Percentiles rank a stretch among this genome's conserved stretches.
These are phyloP conservation scores for Salix brachista DNA, from an alignment of 345 rosid genomes.

Conservation along the genomic window DNA sequence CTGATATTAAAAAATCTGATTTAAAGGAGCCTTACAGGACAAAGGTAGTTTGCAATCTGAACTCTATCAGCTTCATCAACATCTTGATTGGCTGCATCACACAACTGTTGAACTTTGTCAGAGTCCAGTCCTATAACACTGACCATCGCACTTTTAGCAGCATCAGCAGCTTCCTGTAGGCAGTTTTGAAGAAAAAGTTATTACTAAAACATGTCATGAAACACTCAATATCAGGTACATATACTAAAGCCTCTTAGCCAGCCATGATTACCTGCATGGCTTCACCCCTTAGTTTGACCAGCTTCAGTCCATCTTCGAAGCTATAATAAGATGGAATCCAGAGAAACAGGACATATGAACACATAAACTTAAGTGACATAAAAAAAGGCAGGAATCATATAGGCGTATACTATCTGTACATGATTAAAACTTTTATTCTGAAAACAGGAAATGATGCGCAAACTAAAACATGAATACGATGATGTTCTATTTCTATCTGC, in stretches of 20 bases:
- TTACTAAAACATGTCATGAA: background rate
- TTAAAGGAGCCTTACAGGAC: conserved; percentile 51
- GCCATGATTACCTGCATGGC: conserved; percentile 77
- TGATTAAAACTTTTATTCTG: background rate
- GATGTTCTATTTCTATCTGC: background rate
- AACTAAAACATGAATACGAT: background rate
- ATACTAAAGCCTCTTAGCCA: background rate
- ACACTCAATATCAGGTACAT: background rate
- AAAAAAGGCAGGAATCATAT: background rate
- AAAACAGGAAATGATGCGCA: background rate
- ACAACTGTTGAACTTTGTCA: conserved; percentile 73
- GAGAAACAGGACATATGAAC: conserved; percentile 18
- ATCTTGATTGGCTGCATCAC: conserved; percentile 92
- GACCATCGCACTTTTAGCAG: conserved; percentile 92
- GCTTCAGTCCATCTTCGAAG: conserved; percentile 94
- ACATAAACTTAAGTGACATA: background rate
- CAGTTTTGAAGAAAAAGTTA: conserved; percentile 3
- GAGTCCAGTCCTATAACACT: conserved; percentile 89
- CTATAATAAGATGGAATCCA: conserved; percentile 34
- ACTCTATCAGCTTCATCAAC: conserved; percentile 77
- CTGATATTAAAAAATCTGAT: background rate
- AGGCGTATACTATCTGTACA: background rate
- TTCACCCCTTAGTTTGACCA: conserved; percentile 94
- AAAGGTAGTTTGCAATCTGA: conserved; percentile 88
- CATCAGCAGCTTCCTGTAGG: conserved; percentile 90